Conservation (phyloP, 1,139 yeast genomes). For the Sugiyamaella japonica region DNA sequence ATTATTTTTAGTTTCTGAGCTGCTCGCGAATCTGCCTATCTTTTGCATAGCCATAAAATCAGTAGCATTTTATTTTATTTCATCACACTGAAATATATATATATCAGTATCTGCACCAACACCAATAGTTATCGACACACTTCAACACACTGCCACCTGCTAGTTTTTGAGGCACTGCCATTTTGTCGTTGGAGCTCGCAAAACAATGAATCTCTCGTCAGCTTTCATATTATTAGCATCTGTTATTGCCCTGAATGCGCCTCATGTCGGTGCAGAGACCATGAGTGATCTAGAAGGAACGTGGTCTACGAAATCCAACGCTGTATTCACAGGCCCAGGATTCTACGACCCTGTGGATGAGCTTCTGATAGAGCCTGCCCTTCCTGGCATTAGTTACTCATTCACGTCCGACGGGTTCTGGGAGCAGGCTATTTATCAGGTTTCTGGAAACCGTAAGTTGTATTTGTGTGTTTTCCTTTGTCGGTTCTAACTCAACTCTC, state of each 20-base stretch:
- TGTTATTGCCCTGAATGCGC: background rate
- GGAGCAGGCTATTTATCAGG: conserved; percentile 86
- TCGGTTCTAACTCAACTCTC: background rate
- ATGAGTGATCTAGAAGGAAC: conserved; percentile 58
- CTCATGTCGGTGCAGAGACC: background rate
- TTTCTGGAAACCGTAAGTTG: conserved; percentile 55
- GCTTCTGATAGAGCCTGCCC: conserved; percentile 86
- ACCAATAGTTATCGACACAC: too few relatives aligned
- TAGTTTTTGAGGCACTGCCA: too few relatives aligned
- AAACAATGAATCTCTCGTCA: conserved; percentile 1
- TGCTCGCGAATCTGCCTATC: too few relatives aligned
- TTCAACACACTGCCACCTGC: too few relatives aligned
- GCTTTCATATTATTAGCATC: background rate
- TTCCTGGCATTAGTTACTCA: conserved; percentile 91
- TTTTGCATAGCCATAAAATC: too few relatives aligned
- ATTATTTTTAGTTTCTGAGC: too few relatives aligned
- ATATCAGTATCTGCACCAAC: too few relatives aligned
- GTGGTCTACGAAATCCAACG: conserved; percentile 90
- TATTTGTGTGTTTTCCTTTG: background rate
- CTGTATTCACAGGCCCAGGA: conserved; percentile 96
- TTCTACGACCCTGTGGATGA: conserved; percentile 96
- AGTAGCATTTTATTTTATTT: too few relatives aligned
- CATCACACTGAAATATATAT: too few relatives aligned
- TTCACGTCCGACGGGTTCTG: conserved; percentile 88
- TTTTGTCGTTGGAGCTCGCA: background rate